phyloP scores from a whole-genome alignment of 495 filamentous ascomycete species.

The Talaromyces proteolyticus region DNA sequence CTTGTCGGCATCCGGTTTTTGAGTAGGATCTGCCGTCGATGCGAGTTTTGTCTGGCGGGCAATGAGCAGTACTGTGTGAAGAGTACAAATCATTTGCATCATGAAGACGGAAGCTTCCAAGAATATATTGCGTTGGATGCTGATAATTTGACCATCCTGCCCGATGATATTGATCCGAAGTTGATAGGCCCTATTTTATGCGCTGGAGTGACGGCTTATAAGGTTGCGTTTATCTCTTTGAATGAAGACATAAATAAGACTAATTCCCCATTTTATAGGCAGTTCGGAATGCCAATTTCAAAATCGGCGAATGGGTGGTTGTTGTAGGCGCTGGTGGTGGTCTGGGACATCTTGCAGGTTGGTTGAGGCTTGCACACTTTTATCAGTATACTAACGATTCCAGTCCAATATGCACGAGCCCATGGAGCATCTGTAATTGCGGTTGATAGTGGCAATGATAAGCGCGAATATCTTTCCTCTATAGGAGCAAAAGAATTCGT shows the following conservation, averaged over 20 bases:
- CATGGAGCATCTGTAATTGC: conserved; percentile 40
- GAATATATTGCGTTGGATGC: conserved; percentile 42
- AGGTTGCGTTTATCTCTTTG: conserved; percentile 8
- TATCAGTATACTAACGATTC: not conserved
- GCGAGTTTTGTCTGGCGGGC: conserved; percentile 41
- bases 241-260: not conserved
- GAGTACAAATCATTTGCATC: conserved; percentile 42
- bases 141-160: conserved; percentile 37
- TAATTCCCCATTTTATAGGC: conserved; percentile 16
- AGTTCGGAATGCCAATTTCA: conserved; percentile 32
- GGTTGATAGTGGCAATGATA: conserved; percentile 36
- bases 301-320: conserved; percentile 37
- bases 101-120: conserved; percentile 36
- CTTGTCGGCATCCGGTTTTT: conserved; percentile 42
- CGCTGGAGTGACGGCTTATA: conserved; percentile 29
- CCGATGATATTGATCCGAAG: conserved; percentile 38
- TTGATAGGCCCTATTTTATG: conserved; percentile 40
- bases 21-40: conserved; percentile 40
- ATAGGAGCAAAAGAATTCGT: conserved; percentile 39
- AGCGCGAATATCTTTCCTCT: conserved; percentile 31
- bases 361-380: conserved; percentile 1
- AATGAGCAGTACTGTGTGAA: conserved; percentile 39
- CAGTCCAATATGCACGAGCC: conserved; percentile 43
- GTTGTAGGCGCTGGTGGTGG: conserved; percentile 47
- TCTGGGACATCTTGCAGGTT: conserved; percentile 41